phyloP scores from a whole-genome alignment of 176 grass and related monocot species.

The Carex cristatella region DNA sequence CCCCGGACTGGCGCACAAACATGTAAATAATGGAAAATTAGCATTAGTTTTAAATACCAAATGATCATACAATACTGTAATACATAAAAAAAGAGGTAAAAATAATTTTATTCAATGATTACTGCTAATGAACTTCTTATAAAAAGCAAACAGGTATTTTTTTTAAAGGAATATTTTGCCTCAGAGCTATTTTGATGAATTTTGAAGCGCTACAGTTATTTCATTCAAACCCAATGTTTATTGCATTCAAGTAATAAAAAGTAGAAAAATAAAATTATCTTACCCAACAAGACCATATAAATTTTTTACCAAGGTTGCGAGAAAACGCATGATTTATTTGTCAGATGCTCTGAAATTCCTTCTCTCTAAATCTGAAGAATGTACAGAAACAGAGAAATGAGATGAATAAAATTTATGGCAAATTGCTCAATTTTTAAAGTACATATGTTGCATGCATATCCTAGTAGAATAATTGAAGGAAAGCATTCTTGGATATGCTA shows the following conservation, averaged over 20 bases:
- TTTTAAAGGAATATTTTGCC: not conserved
- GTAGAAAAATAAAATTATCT: not conserved
- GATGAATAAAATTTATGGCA: not conserved
- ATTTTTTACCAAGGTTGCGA: constrained; percentile 55
- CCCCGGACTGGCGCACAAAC: constrained; percentile 46
- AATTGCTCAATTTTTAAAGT: constrained; percentile 36
- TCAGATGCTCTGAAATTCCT: not conserved
- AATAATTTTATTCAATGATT: not conserved
- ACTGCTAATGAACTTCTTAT: not conserved
- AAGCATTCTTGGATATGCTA: constrained; percentile 53
- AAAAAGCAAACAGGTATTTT: not conserved
- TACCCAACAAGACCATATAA: constrained; percentile 81
- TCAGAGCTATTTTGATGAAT: not conserved
- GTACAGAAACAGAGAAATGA: constrained; percentile 3
- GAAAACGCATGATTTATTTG: constrained; percentile 54
- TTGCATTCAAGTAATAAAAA: not conserved
- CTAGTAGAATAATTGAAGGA: constrained; percentile 35
- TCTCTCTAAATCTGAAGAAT: not conserved
- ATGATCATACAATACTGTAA: not conserved
- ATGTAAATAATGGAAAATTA: not conserved
- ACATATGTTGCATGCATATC: not conserved
- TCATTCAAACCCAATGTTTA: not conserved
- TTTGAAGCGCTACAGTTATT: not conserved
- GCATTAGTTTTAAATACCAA: not conserved
- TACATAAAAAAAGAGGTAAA: not conserved